phyloP scores from a whole-genome alignment of 2,329 filamentous ascomycete genomes.

The Lomentospora prolificans region DNA sequence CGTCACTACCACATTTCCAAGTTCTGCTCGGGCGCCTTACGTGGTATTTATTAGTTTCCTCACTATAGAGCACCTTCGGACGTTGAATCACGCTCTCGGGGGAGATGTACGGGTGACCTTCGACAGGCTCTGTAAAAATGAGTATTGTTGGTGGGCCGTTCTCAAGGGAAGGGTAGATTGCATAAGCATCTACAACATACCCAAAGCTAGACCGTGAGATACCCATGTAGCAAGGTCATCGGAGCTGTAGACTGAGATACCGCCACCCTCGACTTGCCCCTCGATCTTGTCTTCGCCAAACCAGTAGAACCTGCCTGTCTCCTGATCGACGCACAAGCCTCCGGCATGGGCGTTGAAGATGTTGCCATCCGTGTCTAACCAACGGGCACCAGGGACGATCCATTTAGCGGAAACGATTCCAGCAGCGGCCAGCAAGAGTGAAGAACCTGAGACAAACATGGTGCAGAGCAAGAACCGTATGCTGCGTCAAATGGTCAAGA shows the following conservation, averaged over 20 bases:
- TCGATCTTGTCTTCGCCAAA: slow-evolving; percentile 54
- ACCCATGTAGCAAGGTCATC: slow-evolving; percentile 51
- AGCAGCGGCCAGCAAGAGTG: slow-evolving; percentile 1
- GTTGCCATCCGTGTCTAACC: slow-evolving; percentile 50
- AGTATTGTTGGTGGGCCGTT: background rate
- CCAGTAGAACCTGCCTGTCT: slow-evolving; percentile 46
- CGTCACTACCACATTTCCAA: background rate
- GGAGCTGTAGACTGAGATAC: slow-evolving; percentile 51
- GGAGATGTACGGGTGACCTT: slow-evolving; percentile 44
- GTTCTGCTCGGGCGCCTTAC: slow-evolving; percentile 21
- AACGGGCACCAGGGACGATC: slow-evolving; percentile 52
- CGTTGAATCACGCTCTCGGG: slow-evolving; percentile 49
- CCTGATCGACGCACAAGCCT: slow-evolving; percentile 40
- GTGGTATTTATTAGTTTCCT: slow-evolving; percentile 44
- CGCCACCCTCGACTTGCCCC: slow-evolving; percentile 48
- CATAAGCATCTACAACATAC: too few species aligned
- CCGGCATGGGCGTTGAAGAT: slow-evolving; percentile 54
- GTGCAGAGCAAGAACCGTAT: too few species aligned
- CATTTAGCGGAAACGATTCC: slow-evolving; percentile 21
- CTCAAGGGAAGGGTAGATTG: too few species aligned
- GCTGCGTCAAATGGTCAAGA: too few species aligned
- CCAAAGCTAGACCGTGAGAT: slow-evolving; percentile 43
- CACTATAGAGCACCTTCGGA: slow-evolving; percentile 51
- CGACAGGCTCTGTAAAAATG: slow-evolving; percentile 30
- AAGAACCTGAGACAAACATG: background rate